Evolutionary conservation across 305 asterid species (phyloP), one percentile per base, ranked within the genome.

Genomic region (Fraxinus floribunda): DNA sequence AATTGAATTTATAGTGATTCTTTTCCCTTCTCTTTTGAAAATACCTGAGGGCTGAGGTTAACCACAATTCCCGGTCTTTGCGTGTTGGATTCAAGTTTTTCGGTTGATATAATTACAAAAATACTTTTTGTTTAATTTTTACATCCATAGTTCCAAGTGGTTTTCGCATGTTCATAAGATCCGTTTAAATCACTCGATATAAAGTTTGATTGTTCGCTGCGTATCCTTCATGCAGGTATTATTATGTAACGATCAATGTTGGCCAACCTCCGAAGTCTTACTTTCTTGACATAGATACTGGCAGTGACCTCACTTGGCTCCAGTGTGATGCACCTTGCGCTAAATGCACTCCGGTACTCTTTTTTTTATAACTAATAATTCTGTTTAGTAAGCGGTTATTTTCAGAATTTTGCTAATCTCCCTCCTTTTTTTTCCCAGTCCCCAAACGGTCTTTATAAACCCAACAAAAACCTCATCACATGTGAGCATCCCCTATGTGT

Each of bases 241-340:
- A 85, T 86, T 81, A 89, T 78, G 95, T 84, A 11, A 83, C 93
- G 1, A 57, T 91, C 75, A 80, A 32, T 49, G 75, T 93, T 0
- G 97, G 97, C 76, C 83, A 78, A 38, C 94, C 95, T 79, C 91
- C 97, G 9, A 90, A 84, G 55, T 89, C 90, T 4, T 93, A 91
- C 87, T 89, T 85, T 84, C 89, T 93, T 20, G 97, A 93, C 79
- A 87, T 91, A 1, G 95, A 93, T 46, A 89, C 95, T 3, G 97
- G 97, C 64, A 93, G 97, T 81, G 95, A 93, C 74, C 95, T 93
- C 30, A 91, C 97, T 38, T 93, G 97, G 97, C 91, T 93, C 36
- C 97, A 93, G 49, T 93, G 97, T 80, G 95, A 93, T 76, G 97
- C 93, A 44, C 97, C 95, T 78, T 91, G 97, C 80, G 46, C 79